Conservation (phyloP, 2,329 filamentous ascomycete species). For the Fusarium tjaetaba region DNA sequence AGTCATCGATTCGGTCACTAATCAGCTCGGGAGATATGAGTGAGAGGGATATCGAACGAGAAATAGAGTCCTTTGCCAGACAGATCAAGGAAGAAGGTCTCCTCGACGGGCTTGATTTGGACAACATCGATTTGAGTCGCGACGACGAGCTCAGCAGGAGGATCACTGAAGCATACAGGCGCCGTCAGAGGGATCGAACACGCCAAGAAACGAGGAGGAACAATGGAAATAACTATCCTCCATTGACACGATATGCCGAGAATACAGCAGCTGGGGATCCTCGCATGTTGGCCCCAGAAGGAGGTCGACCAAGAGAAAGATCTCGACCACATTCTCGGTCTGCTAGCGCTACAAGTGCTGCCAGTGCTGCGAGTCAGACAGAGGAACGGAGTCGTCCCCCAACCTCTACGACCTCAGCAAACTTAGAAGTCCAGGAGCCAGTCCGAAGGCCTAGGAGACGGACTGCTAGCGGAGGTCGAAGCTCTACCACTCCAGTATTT, state of each 20-base stretch:
- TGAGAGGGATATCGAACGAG: constrained; percentile 81
- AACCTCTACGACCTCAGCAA: constrained; percentile 42
- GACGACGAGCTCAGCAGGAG: constrained; percentile 91
- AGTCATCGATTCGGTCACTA: constrained; percentile 86
- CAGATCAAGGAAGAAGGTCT: constrained; percentile 90
- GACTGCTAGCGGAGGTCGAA: constrained; percentile 65
- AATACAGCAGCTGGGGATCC: constrained; percentile 32
- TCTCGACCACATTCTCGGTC: constrained; percentile 58
- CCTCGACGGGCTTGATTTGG: constrained; percentile 86
- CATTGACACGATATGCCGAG: constrained; percentile 48
- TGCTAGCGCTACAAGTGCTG: constrained; percentile 53
- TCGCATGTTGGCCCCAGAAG: constrained; percentile 44
- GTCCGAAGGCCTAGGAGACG: constrained; percentile 54
- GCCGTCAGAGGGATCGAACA: constrained; percentile 74
- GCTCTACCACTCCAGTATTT: constrained; percentile 60
- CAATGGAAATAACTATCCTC: constrained; percentile 49
- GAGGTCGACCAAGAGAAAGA: constrained; percentile 45
- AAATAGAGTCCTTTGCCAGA: constrained; percentile 89
- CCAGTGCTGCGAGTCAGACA: constrained; percentile 53
- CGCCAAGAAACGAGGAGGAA: constrained; percentile 60
- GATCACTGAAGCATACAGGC: constrained; percentile 87
- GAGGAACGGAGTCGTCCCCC: constrained; percentile 65
- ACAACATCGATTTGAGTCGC: constrained; percentile 83
- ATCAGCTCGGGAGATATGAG: constrained; percentile 83
- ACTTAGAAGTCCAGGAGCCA: constrained; percentile 47